Evolutionary conservation across 768 basidiomycete species (phyloP).

Genomic region (Podaxis sp.): DNA sequence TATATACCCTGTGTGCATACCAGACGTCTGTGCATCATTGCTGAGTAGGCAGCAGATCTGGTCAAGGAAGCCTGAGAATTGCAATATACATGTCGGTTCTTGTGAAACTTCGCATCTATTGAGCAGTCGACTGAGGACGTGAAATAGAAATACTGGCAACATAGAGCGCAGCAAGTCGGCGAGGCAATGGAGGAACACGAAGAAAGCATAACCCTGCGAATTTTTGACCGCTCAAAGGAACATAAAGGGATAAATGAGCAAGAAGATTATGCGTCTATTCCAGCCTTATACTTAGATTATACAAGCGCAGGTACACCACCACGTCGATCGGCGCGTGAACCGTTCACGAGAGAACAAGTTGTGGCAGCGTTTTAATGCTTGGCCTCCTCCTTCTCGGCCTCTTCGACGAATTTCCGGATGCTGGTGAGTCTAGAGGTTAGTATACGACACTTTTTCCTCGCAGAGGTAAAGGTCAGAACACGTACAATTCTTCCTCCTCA

Average conservation of each 20-base stretch:
- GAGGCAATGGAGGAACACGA: neutral
- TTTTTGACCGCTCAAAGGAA: neutral
- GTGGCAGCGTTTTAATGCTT: constrained; percentile 37
- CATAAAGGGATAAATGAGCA: neutral
- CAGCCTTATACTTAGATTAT: constrained; percentile 6
- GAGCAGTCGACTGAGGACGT: too few relatives aligned
- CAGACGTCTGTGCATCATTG: constrained; percentile 5
- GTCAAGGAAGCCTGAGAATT: neutral
- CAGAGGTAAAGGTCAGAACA: neutral
- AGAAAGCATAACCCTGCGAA: neutral
- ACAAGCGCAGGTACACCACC: neutral
- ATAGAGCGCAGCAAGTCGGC: too few relatives aligned
- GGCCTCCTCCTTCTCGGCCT: constrained; percentile 74
- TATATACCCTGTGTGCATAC: constrained; percentile 2
- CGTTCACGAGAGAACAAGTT: neutral
- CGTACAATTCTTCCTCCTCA: constrained; percentile 84
- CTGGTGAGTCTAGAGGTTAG: constrained; percentile 37
- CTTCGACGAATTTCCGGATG: constrained; percentile 76
- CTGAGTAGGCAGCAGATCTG: neutral
- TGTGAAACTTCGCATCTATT: too few relatives aligned
- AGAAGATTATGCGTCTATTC: constrained; percentile 13
- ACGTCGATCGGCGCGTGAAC: neutral
- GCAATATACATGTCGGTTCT: neutral
- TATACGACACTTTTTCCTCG: neutral
- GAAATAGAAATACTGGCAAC: too few relatives aligned